These are phyloP conservation scores for Alliaria petiolata DNA, from an alignment of 345 rosid genomes.

Conservation along the genomic window DNA sequence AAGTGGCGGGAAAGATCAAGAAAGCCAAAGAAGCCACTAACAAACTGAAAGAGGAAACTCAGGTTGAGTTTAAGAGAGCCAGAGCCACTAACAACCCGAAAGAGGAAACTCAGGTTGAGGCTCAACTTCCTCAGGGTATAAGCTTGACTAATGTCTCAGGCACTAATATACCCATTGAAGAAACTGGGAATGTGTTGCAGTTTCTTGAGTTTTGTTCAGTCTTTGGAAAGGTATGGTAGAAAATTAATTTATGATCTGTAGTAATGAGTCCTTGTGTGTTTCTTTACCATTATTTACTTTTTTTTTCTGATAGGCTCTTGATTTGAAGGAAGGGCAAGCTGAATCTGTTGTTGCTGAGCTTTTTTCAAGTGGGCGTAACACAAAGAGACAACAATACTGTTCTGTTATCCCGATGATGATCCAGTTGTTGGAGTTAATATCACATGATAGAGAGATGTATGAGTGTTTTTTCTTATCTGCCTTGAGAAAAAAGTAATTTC, in stretches of 20 bases:
- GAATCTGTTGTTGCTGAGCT: conserved; percentile 58
- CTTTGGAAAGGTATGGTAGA: conserved; percentile 57
- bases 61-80: not conserved
- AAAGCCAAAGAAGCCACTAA: not conserved
- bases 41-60: conserved; percentile 22
- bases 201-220: conserved; percentile 75
- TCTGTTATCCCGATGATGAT: conserved; percentile 48
- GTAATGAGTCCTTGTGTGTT: not conserved
- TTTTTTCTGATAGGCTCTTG: conserved; percentile 51
- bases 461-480: not conserved
- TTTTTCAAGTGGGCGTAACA: conserved; percentile 33
- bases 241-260: not conserved
- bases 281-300: not conserved
- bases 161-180: conserved; percentile 47
- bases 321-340: conserved; percentile 65
- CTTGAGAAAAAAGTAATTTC: not conserved
- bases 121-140: conserved; percentile 50
- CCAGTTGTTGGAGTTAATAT: conserved; percentile 49
- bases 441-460: conserved; percentile 53
- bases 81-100: no score
- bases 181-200: conserved; percentile 64
- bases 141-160: conserved; percentile 50
- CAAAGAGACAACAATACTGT: conserved; percentile 47
- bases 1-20: not conserved
- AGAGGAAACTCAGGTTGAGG: conserved; percentile 10